phyloP scores from a whole-genome alignment of 768 basidiomycete genomes.

The Crepidotus variabilis region DNA sequence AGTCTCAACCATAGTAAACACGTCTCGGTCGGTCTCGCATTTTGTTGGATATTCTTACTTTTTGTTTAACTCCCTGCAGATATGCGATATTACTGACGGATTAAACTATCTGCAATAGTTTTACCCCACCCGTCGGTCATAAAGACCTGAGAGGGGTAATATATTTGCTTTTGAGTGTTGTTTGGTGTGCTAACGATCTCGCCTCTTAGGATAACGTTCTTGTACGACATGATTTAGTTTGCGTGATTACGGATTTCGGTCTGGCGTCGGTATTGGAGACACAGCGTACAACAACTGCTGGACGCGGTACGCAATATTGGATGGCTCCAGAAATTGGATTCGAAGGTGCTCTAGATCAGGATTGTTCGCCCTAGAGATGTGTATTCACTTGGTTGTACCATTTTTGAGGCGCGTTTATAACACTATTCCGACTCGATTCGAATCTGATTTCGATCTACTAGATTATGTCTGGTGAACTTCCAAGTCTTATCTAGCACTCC shows the following conservation, averaged over 20 bases:
- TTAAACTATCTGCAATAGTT: slow-evolving; percentile 33
- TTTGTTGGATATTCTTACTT: too few species aligned
- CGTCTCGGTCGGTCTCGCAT: slow-evolving; percentile 18
- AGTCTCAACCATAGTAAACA: slow-evolving; percentile 22
- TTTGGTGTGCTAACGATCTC: neutral
- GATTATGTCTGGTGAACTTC: neutral
- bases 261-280: slow-evolving; percentile 17
- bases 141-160: slow-evolving; percentile 38
- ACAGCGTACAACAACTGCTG: slow-evolving; percentile 2
- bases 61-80: slow-evolving; percentile 8
- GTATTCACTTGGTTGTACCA: slow-evolving; percentile 18
- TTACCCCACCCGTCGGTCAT: slow-evolving; percentile 36
- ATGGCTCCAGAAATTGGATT: slow-evolving; percentile 14
- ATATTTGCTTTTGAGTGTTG: neutral
- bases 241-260: slow-evolving; percentile 19
- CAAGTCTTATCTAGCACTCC: neutral
- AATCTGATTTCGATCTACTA: neutral
- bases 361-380: slow-evolving; percentile 14
- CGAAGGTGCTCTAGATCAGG: neutral
- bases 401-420: slow-evolving; percentile 13
- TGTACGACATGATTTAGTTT: slow-evolving; percentile 14
- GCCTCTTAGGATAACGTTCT: slow-evolving; percentile 15
- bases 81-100: slow-evolving; percentile 29
- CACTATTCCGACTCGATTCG: neutral
- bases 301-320: slow-evolving; percentile 19